Evolutionary conservation across 78 protist genomes (phyloP).

Genomic region (Pigoraptor vietnamica): DNA sequence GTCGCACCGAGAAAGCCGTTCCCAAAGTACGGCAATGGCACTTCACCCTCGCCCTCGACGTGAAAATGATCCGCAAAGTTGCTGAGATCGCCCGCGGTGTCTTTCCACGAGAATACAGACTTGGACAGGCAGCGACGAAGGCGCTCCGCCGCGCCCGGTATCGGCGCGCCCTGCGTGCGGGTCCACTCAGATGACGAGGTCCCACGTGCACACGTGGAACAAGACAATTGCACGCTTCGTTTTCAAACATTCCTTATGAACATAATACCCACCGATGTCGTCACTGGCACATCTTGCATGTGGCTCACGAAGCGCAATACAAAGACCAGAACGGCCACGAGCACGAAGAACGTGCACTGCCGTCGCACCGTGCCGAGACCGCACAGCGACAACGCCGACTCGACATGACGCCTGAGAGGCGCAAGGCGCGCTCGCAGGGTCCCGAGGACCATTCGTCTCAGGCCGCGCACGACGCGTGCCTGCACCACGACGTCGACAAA

Average conservation of each 20-base stretch:
- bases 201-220: no score
- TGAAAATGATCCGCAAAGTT: not conserved
- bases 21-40: not conserved
- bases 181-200: no score
- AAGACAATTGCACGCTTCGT: no score
- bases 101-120: not conserved
- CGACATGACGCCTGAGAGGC: not conserved
- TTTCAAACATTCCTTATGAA: no score
- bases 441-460: not conserved
- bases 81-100: not conserved
- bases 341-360: not conserved
- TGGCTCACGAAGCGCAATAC: no score
- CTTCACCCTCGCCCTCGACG: not conserved
- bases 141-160: no score
- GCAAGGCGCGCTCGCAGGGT: not conserved
- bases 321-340: not conserved
- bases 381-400: not conserved
- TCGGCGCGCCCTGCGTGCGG: no score
- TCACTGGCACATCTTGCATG: no score
- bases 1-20: not conserved
- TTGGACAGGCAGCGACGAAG: not conserved
- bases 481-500: no score
- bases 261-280: no score
- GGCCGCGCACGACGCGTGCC: no score
- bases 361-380: not conserved